Evolutionary conservation across 73 alveolate genomes (phyloP).

Genomic region (Urostyla sp.): DNA sequence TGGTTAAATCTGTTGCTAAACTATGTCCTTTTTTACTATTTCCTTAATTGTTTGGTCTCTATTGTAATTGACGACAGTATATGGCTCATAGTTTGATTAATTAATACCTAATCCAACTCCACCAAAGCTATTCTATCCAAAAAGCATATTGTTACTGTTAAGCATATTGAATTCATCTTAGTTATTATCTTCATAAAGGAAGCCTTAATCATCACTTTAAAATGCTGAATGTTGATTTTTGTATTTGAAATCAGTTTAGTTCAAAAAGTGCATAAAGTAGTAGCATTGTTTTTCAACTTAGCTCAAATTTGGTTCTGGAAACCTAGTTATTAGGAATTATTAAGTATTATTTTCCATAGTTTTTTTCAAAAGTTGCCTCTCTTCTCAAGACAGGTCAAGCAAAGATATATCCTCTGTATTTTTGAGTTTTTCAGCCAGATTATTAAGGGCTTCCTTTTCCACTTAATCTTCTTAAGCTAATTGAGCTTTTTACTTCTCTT

Average conservation of each 20-base stretch:
- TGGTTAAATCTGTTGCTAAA: background rate
- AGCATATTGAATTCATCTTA: background rate
- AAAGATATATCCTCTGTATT: background rate
- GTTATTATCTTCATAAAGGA: background rate
- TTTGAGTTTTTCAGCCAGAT: background rate
- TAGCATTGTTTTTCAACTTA: conserved; percentile 26
- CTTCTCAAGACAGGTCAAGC: background rate
- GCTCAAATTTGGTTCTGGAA: background rate
- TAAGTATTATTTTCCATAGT: background rate
- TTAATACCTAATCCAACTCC: too few species aligned
- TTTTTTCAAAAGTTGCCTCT: background rate
- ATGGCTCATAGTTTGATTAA: background rate
- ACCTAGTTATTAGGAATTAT: conserved; percentile 6
- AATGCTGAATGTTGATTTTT: conserved; percentile 32
- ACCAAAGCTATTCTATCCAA: too few species aligned
- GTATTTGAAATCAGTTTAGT: conserved; percentile 4
- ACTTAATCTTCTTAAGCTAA: too few species aligned
- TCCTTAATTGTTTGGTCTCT: background rate
- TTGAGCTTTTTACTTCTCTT: too few species aligned
- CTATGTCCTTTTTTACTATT: background rate
- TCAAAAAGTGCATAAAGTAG: conserved; percentile 1
- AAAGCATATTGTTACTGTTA: background rate
- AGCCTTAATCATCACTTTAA: conserved; percentile 36
- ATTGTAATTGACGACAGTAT: background rate
- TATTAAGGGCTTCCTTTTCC: too few species aligned